phyloP scores from a whole-genome alignment of 371 early-diverging fungal genomes.

The Mortierella sp. region DNA sequence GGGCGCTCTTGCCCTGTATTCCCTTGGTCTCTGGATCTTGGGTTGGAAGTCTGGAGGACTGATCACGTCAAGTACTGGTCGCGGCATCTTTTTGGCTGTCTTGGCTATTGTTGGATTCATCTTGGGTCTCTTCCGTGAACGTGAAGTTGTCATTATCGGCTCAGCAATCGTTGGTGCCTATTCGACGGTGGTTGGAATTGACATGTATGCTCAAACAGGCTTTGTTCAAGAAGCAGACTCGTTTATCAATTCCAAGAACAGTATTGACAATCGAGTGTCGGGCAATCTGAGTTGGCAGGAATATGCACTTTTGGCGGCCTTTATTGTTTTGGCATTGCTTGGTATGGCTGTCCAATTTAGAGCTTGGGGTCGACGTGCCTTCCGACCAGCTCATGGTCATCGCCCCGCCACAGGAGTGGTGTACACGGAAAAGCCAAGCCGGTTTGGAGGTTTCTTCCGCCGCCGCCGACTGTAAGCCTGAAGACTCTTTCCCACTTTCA shows the following conservation, averaged over 20 bases:
- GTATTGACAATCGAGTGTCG: slow-evolving; percentile 11
- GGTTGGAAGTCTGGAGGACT: slow-evolving; percentile 65
- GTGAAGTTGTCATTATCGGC: slow-evolving; percentile 67
- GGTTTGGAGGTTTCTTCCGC: slow-evolving; percentile 43
- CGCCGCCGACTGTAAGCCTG: slow-evolving; percentile 23
- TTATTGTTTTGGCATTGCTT: slow-evolving; percentile 15
- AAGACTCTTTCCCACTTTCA: neutral
- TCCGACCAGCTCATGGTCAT: slow-evolving; percentile 7
- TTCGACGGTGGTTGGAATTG: slow-evolving; percentile 76
- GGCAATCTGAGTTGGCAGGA: slow-evolving; percentile 13
- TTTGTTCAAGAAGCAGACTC: slow-evolving; percentile 55
- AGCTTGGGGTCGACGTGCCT: slow-evolving; percentile 16
- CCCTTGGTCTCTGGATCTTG: slow-evolving; percentile 70
- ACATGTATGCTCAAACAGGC: slow-evolving; percentile 79
- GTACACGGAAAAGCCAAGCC: slow-evolving; percentile 44
- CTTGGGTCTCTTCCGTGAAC: slow-evolving; percentile 61
- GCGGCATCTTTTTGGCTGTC: slow-evolving; percentile 69
- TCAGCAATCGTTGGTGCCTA: slow-evolving; percentile 78
- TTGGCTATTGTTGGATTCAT: slow-evolving; percentile 64
- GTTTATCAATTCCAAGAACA: slow-evolving; percentile 43
- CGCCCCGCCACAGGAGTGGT: slow-evolving; percentile 20
- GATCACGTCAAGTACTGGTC: slow-evolving; percentile 64
- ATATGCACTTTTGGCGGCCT: slow-evolving; percentile 17
- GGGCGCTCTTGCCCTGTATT: slow-evolving; percentile 68
- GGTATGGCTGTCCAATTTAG: slow-evolving; percentile 20